Evolutionary conservation across 345 rosid species (phyloP), one percentile per base, ranked within the genome.

Genomic region (Hibiscus mutabilis): DNA sequence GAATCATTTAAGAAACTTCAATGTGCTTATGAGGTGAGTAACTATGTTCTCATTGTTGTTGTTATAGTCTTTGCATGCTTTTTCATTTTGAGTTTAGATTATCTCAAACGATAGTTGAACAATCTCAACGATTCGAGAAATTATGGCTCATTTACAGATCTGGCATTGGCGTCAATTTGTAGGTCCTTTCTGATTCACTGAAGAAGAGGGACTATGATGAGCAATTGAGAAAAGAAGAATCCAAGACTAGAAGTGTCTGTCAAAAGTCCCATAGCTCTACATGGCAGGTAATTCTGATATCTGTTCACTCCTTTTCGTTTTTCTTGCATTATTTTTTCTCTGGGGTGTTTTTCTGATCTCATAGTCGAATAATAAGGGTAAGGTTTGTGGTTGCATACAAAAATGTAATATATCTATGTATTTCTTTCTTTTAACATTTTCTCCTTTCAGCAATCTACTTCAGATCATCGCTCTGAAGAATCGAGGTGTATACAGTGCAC

Each of bases 1-100:
- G 99, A 96, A 78, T 92, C 99, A 29, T 96, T 96, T 79, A 95
- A 95, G 87, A 95, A 92, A 84, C 89, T 95, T 76, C 98, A 92
- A 67, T 86, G 94, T 80, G 99, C 98, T 74, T 92, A 86, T 73
- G 99, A 95, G 98, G 99, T 91, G 74, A 80, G 76, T 49, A 52
- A 31, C 73, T 60, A 1, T 27, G 44, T 57, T 33, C 8, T 42
- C 57, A 68, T 19, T 6, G 13, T 29, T 14, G 2, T 57, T 33
- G 60, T 1, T 66, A 53, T 19, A 6, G 15, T 44, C 16, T 49
- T 15, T 1, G 1, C 19, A 47, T 49, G 19, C 4, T 25, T 47
- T 67, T 16, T 16, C 53, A 27, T 49, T 19, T 49, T 63, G 58
- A 58, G 62, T 76, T 66, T 24, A 25, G 29, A 58, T 33, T 61